Percentiles rank a stretch among this genome's conserved stretches.
These are phyloP conservation scores for Hirsutella minnesotensis DNA, from an alignment of 2,329 filamentous ascomycete genomes.

Conservation along the genomic window DNA sequence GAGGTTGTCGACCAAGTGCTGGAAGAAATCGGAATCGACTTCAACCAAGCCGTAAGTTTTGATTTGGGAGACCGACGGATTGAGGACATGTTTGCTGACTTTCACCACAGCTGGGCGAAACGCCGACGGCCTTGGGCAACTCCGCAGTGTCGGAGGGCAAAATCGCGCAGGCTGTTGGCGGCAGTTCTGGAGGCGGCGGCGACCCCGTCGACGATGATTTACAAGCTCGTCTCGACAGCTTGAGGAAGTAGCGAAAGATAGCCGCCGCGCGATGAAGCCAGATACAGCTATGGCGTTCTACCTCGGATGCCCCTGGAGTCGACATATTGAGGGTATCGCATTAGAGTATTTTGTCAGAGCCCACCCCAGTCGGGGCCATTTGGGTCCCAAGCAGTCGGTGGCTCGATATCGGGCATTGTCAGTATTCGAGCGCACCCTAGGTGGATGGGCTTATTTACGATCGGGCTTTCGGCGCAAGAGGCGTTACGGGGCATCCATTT, in stretches of 20 bases:
- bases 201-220: slow-evolving; percentile 79
- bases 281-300: too few relatives aligned
- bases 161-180: slow-evolving; percentile 79
- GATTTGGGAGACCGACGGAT: not conserved
- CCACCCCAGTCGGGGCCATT: too few relatives aligned
- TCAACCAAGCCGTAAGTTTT: slow-evolving; percentile 68
- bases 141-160: slow-evolving; percentile 59
- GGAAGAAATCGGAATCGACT: slow-evolving; percentile 91
- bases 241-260: slow-evolving; percentile 52
- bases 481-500: too few relatives aligned
- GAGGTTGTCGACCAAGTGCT: slow-evolving; percentile 94
- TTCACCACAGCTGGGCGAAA: slow-evolving; percentile 66
- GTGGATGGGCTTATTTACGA: too few relatives aligned
- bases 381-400: too few relatives aligned
- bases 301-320: too few relatives aligned
- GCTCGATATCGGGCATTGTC: too few relatives aligned
- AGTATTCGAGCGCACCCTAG: too few relatives aligned
- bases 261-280: too few relatives aligned
- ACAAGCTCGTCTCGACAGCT: slow-evolving; percentile 82
- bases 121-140: slow-evolving; percentile 72
- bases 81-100: not conserved
- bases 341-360: too few relatives aligned
- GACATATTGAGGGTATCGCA: too few relatives aligned
- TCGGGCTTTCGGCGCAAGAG: too few relatives aligned
- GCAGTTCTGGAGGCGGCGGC: slow-evolving; percentile 30